Evolutionary conservation across 331 rosid species (phyloP).

Genomic region (Rhamnella rubrinervis): DNA sequence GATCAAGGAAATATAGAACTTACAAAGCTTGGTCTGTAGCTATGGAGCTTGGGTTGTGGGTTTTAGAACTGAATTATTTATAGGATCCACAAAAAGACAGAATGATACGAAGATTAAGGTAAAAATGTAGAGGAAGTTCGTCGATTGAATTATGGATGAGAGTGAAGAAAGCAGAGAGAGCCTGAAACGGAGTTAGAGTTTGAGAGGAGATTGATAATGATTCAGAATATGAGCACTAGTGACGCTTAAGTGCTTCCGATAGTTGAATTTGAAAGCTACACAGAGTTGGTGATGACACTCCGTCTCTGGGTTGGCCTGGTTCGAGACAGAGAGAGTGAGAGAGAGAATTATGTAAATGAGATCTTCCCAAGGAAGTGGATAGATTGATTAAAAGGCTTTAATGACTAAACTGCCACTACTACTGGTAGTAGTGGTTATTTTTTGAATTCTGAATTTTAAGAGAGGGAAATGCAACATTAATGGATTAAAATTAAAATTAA

Average conservation of each 20-base stretch:
- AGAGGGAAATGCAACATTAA: too few species aligned
- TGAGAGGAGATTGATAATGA: constrained; percentile 29
- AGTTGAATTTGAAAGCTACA: constrained; percentile 55
- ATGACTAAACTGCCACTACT: constrained; percentile 60
- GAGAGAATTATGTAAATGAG: constrained; percentile 33
- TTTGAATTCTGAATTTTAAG: too few species aligned
- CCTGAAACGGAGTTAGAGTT: constrained; percentile 27
- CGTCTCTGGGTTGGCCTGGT: constrained; percentile 27
- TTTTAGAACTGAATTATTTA: constrained; percentile 11
- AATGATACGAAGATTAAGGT: constrained; percentile 12
- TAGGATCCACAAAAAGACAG: constrained; percentile 7
- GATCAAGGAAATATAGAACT: constrained; percentile 18
- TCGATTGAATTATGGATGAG: constrained; percentile 31
- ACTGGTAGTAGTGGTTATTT: neutral
- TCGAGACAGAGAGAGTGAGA: constrained; percentile 21
- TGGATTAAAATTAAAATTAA: too few species aligned
- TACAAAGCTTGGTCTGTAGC: constrained; percentile 18
- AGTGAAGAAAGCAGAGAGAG: constrained; percentile 19
- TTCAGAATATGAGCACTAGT: constrained; percentile 47
- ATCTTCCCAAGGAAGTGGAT: constrained; percentile 43
- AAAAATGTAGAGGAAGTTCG: constrained; percentile 15
- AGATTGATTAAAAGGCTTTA: constrained; percentile 29
- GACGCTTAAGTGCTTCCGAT: constrained; percentile 34
- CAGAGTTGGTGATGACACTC: constrained; percentile 52
- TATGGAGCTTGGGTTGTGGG: constrained; percentile 21